phyloP scores from a whole-genome alignment of 1,139 yeast species.

The Meyerozyma elateridarum region DNA sequence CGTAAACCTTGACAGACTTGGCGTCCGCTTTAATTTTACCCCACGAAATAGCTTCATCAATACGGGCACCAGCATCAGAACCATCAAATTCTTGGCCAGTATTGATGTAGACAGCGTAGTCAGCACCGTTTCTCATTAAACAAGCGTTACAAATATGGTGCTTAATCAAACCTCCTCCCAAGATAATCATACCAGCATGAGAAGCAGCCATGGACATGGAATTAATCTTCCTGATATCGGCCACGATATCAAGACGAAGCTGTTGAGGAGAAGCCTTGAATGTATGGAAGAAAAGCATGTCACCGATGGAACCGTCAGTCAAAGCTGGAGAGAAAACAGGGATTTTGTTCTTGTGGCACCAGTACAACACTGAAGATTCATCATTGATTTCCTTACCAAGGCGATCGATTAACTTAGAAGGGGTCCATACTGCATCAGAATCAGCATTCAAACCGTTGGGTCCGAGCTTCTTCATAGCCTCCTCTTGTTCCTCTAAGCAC shows the following conservation, averaged over 20 bases:
- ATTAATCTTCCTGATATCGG: constrained; percentile 86
- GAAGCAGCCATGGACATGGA: constrained; percentile 95
- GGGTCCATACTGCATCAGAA: constrained; percentile 71
- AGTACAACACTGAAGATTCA: constrained; percentile 88
- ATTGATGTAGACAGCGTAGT: constrained; percentile 91
- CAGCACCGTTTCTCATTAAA: constrained; percentile 98
- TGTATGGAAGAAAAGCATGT: constrained; percentile 97
- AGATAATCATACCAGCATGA: constrained; percentile 89
- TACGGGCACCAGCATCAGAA: constrained; percentile 98
- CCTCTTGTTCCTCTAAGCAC: constrained; percentile 86
- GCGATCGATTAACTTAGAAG: constrained; percentile 86
- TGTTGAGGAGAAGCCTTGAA: constrained; percentile 90
- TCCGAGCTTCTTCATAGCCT: constrained; percentile 54
- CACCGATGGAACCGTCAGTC: constrained; percentile 98
- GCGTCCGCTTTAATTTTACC: constrained; percentile 97
- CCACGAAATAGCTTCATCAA: constrained; percentile 98
- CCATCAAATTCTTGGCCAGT: constrained; percentile 99
- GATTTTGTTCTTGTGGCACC: constrained; percentile 96
- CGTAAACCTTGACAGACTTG: constrained; percentile 82
- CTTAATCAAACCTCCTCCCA: constrained; percentile 95
- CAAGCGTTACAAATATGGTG: constrained; percentile 98
- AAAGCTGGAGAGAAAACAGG: constrained; percentile 97
- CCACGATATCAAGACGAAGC: constrained; percentile 84
- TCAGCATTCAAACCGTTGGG: constrained; percentile 48
- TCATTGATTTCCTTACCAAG: constrained; percentile 93